Conservation (phyloP, 352 stramenopile genomes). For the Globisporangium orthogonon region DNA sequence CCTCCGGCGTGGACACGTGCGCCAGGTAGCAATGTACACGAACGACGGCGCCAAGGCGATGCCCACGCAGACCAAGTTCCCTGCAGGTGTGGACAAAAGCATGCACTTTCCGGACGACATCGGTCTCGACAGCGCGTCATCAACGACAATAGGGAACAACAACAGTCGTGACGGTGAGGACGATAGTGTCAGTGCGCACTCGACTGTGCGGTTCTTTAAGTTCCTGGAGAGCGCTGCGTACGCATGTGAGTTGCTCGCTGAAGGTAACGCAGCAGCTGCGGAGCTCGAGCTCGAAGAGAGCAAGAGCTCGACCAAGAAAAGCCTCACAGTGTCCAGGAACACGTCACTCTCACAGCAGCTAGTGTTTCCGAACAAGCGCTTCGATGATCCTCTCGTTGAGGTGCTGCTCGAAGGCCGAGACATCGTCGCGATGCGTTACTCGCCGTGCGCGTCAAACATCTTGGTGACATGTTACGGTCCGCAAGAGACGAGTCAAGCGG, state of each 20-base stretch:
- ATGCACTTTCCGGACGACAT: conserved; percentile 81
- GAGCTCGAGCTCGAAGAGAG: conserved; percentile 10
- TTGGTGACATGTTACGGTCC: conserved; percentile 33
- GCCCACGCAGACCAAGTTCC: conserved; percentile 44
- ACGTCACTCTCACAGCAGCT: conserved; percentile 16
- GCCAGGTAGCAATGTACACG: conserved; percentile 50
- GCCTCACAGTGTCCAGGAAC: conserved; percentile 4
- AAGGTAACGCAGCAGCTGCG: conserved; percentile 38
- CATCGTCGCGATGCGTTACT: conserved; percentile 38
- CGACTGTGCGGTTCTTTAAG: conserved; percentile 43
- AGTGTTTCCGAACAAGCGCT: conserved; percentile 26
- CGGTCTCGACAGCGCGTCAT: conserved; percentile 34
- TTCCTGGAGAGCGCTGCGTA: conserved; percentile 58
- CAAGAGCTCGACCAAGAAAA: conserved; percentile 7
- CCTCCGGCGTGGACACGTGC: conserved; percentile 39
- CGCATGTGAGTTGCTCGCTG: conserved; percentile 44
- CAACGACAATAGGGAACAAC: not conserved
- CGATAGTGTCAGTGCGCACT: conserved; percentile 19
- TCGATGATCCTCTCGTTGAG: conserved; percentile 26
- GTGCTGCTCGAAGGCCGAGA: conserved; percentile 24
- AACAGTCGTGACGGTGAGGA: not conserved
- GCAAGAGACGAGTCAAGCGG: conserved; percentile 5
- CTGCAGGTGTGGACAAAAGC: conserved; percentile 29
- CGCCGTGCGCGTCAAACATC: conserved; percentile 39
- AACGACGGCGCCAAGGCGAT: conserved; percentile 48